phyloP scores from a whole-genome alignment of 2,329 filamentous ascomycete genomes.

The Aspergillus fructus region DNA sequence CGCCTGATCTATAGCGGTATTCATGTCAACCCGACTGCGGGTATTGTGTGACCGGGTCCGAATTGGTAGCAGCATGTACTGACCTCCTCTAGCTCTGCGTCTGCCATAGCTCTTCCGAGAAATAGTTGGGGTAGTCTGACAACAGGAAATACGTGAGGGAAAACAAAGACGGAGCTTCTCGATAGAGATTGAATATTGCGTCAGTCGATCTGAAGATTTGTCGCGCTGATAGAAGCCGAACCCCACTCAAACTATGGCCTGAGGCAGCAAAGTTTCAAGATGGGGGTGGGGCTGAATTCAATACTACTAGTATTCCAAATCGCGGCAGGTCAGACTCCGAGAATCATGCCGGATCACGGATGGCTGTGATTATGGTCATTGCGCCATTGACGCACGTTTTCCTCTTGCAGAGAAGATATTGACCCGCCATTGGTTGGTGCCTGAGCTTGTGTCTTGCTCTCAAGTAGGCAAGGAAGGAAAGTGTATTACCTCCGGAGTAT shows the following conservation, averaged over 20 bases:
- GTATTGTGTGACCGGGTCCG: not conserved
- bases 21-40: constrained; percentile 7
- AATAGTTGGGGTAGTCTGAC: not conserved
- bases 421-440: not conserved
- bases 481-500: too few relatives aligned
- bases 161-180: not conserved
- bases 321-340: not conserved
- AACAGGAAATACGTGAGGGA: not conserved
- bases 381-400: not conserved
- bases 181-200: not conserved
- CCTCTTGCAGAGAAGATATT: not conserved
- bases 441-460: not conserved
- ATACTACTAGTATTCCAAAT: not conserved
- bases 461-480: not conserved
- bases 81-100: constrained; percentile 66
- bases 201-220: constrained; percentile 1
- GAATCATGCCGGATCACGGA: not conserved
- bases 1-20: constrained; percentile 68
- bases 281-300: constrained; percentile 13
- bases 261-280: constrained; percentile 17
- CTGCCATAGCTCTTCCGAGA: constrained; percentile 51
- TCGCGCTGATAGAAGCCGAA: constrained; percentile 13
- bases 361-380: not conserved
- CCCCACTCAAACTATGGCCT: constrained; percentile 19
- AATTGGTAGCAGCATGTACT: constrained; percentile 4